phyloP scores from a whole-genome alignment of 1,284 basidiomycete genomes.

The Cryptococcus jaspeensis region DNA sequence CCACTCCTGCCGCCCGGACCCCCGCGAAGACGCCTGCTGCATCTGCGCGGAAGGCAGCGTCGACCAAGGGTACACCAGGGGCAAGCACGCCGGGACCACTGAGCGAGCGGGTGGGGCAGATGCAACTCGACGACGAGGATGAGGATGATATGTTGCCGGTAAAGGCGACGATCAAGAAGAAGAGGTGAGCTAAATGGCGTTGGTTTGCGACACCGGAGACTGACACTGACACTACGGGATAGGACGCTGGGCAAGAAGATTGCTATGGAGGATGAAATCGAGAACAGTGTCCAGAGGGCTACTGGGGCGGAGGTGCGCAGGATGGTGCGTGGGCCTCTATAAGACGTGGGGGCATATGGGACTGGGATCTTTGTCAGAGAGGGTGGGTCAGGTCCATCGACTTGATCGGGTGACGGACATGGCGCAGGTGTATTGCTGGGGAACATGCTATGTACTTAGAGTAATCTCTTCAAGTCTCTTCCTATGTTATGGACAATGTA shows the following conservation, averaged over 20 bases:
- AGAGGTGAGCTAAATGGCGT: constrained; percentile 53
- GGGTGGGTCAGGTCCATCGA: too few relatives aligned
- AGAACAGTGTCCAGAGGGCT: constrained; percentile 28
- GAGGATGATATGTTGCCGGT: constrained; percentile 43
- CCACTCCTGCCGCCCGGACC: neutral
- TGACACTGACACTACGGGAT: neutral
- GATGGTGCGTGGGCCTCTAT: constrained; percentile 28
- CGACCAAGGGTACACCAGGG: neutral
- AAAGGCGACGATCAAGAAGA: constrained; percentile 56
- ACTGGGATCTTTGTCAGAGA: too few relatives aligned
- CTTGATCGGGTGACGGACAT: too few relatives aligned
- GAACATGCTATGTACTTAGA: too few relatives aligned
- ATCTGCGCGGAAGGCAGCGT: neutral
- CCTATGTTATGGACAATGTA: too few relatives aligned
- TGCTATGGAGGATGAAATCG: constrained; percentile 55
- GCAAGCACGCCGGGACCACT: constrained; percentile 15
- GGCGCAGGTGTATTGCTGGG: too few relatives aligned
- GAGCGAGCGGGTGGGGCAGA: constrained; percentile 29
- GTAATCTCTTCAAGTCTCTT: too few relatives aligned
- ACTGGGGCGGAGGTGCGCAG: constrained; percentile 41
- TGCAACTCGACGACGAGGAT: constrained; percentile 11
- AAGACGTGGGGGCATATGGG: neutral
- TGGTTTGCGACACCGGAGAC: neutral
- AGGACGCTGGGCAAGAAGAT: constrained; percentile 56
- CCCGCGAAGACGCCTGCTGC: neutral